Conservation (phyloP, 441 rosid genomes). For the Arabidopsis hybrid region DNA sequence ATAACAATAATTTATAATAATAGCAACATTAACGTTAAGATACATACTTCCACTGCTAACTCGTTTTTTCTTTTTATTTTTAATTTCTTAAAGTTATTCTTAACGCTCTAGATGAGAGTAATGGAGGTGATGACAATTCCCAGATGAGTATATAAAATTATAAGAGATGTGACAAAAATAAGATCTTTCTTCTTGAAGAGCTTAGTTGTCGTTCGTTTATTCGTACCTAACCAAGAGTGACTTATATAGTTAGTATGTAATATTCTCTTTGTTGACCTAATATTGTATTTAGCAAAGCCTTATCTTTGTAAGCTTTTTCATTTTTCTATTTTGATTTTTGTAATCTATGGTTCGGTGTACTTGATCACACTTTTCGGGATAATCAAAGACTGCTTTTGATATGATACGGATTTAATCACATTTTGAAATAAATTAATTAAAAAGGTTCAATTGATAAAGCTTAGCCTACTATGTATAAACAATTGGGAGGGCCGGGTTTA, state of each 20-base stretch:
- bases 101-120: not conserved
- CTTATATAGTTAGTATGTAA: slow-evolving; percentile 13
- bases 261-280: slow-evolving; percentile 37
- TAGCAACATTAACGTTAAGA: slow-evolving; percentile 23
- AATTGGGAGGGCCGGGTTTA: slow-evolving; percentile 8
- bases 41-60: slow-evolving; percentile 15
- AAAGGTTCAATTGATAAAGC: slow-evolving; percentile 10
- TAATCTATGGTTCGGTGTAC: slow-evolving; percentile 35
- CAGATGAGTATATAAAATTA: not conserved
- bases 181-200: slow-evolving; percentile 31
- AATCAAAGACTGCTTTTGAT: slow-evolving; percentile 28
- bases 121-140: slow-evolving; percentile 3
- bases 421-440: not conserved
- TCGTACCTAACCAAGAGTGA: slow-evolving; percentile 27
- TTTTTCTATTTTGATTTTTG: slow-evolving; percentile 33
- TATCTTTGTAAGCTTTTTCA: slow-evolving; percentile 32
- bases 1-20: not conserved
- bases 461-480: slow-evolving; percentile 23
- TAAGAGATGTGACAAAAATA: slow-evolving; percentile 8
- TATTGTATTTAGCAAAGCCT: slow-evolving; percentile 41
- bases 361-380: slow-evolving; percentile 35
- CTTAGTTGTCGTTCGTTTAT: slow-evolving; percentile 35
- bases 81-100: not conserved
- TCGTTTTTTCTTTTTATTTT: not conserved
- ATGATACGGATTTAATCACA: slow-evolving; percentile 24